Base-by-base conservation (phyloP, 257 asterid species). In the Coffea canephora region DNA sequence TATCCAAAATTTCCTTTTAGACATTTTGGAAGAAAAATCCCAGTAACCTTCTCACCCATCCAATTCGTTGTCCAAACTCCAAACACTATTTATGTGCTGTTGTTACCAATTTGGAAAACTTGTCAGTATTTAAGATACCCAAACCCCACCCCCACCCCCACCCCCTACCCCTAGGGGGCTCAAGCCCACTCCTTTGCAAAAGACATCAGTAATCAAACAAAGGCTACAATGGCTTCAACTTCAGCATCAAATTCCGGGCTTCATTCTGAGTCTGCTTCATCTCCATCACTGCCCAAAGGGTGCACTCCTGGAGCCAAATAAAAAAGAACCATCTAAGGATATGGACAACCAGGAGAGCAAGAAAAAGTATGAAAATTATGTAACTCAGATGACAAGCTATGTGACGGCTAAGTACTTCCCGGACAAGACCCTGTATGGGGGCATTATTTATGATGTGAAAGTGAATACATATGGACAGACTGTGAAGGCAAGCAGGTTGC, bases 391-490 rank as follows among this genome's bases (percentile, higher is more conserved):
- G 48, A 89, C 85, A 64, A 90, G 84, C 34, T 85, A 90, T 76
- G 62, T 92, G 80, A 91, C 85, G 86, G 80, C 95, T 25, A 94
- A 94, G 77, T 94, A 92, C 86, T 94, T 94, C 93, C 90, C 96
- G 2, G 98, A 94, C 89, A 92, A 92, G 84, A 94, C 90, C 71
- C 84, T 89, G 5, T 92, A 86, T 86, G 98, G 98, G 90, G 98
- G 98, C 83, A 93, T 91, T 66, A 90, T 93, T 80, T 91, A 87
- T 69, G 98, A 93, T 50, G 96, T 91, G 79, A 93, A 87, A 87
- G 91, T 90, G 96, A 91, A 87, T 64, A 88, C 87, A 36, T 93
- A 93, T 62, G 96, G 97, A 14, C 91, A 91, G 82, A 87, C 92
- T 75, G 88, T 89, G 31, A 91, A 89, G 49, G 96, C 94, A 68